phyloP scores from a whole-genome alignment of 768 basidiomycete species.

The Pholiota conissans region DNA sequence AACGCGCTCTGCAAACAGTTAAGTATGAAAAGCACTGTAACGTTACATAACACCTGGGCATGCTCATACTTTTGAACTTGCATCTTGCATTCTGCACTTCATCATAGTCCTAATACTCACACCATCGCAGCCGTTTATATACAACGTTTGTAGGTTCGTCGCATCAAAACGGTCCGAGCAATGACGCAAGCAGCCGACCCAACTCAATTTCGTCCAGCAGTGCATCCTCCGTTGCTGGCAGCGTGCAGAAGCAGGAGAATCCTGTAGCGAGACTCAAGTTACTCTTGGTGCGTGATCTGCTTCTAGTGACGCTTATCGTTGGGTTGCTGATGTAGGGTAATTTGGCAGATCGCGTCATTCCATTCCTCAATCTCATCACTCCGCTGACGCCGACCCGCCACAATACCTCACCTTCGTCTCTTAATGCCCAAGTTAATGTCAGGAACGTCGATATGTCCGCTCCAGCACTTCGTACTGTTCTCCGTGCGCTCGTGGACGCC shows the following conservation, averaged over 20 bases:
- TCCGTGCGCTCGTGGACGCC: constrained; percentile 54
- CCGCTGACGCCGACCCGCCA: constrained; percentile 71
- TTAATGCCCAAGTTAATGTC: constrained; percentile 27
- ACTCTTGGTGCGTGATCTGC: constrained; percentile 59
- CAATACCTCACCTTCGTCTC: constrained; percentile 26
- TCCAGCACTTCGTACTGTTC: constrained; percentile 55
- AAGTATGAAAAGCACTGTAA: too few relatives aligned
- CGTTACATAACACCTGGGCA: too few relatives aligned
- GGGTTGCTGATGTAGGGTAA: constrained; percentile 1
- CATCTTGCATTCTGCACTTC: neutral
- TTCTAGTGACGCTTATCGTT: neutral
- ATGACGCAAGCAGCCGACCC: constrained; percentile 39
- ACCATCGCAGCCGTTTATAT: constrained; percentile 1
- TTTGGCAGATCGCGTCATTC: constrained; percentile 79
- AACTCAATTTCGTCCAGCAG: constrained; percentile 31
- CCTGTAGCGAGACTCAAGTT: constrained; percentile 89
- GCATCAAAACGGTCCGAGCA: constrained; percentile 63
- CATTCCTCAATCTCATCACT: constrained; percentile 87
- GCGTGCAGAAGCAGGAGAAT: constrained; percentile 58
- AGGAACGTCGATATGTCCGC: constrained; percentile 73
- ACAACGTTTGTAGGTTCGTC: constrained; percentile 76
- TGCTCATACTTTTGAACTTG: neutral
- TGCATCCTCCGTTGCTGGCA: constrained; percentile 26
- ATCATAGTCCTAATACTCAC: constrained; percentile 1
- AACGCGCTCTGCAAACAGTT: too few relatives aligned